Conservation (phyloP, 2,329 filamentous ascomycete genomes). For the Xylaria multiplex region DNA sequence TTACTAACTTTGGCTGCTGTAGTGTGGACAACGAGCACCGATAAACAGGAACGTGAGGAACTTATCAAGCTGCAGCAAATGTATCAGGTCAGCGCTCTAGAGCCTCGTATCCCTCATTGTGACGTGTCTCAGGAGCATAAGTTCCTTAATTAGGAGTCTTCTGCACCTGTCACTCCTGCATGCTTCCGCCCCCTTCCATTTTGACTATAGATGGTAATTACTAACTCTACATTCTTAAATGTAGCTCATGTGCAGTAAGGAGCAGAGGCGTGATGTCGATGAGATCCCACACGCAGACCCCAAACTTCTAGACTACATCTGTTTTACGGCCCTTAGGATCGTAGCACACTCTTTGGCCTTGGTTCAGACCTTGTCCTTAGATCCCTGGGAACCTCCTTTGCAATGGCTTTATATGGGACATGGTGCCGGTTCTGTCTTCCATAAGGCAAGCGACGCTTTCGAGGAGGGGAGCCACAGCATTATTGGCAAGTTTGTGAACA, state of each 20-base stretch:
- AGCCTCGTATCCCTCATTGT: too few species aligned
- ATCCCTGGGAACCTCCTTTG: constrained; percentile 53
- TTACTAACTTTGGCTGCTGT: too few species aligned
- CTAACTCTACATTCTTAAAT: too few species aligned
- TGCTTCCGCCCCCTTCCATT: too few species aligned
- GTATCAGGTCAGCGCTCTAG: constrained; percentile 42
- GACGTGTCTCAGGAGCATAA: too few species aligned
- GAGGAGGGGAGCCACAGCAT: constrained; percentile 36
- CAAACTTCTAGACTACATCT: constrained; percentile 50
- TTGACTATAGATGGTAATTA: too few species aligned
- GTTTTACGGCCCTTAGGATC: constrained; percentile 51
- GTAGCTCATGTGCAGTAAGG: constrained; percentile 49
- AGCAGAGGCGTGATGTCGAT: constrained; percentile 51
- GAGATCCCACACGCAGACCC: constrained; percentile 40
- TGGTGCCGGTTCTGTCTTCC: constrained; percentile 50
- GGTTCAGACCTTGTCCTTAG: constrained; percentile 51
- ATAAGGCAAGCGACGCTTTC: constrained; percentile 43
- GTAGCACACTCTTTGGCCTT: constrained; percentile 52
- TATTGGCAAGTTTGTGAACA: constrained; percentile 46
- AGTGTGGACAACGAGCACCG: constrained; percentile 47
- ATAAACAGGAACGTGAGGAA: constrained; percentile 44
- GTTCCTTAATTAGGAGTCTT: too few species aligned
- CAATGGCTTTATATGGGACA: constrained; percentile 52
- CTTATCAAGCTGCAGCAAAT: constrained; percentile 50
- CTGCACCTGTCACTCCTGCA: too few species aligned